These are phyloP conservation scores for Yamadazyma diospyri DNA, from an alignment of 1,139 yeast species.

Conservation along the genomic window DNA sequence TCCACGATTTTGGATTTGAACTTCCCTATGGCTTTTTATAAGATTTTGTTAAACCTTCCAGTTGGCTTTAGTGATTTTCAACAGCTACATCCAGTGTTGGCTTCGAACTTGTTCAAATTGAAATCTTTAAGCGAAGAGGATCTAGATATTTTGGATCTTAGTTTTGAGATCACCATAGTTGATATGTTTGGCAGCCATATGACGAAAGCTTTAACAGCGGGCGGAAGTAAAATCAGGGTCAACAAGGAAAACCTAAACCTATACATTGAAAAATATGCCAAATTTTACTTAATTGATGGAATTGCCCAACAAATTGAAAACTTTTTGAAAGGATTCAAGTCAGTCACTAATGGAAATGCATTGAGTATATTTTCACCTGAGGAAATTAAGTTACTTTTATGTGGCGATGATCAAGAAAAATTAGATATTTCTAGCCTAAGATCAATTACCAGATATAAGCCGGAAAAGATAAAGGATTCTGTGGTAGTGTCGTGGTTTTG, in stretches of 20 bases:
- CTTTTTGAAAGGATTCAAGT: slow-evolving; percentile 67
- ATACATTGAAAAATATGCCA: slow-evolving; percentile 61
- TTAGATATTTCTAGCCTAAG: slow-evolving; percentile 66
- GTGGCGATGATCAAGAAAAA: slow-evolving; percentile 68
- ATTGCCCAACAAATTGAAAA: slow-evolving; percentile 51
- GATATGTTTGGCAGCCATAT: slow-evolving; percentile 36
- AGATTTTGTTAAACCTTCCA: slow-evolving; percentile 59
- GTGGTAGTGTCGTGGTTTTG: slow-evolving; percentile 74
- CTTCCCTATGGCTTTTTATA: slow-evolving; percentile 75
- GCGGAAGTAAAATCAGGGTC: slow-evolving; percentile 56
- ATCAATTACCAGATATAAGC: slow-evolving; percentile 55
- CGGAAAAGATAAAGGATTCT: slow-evolving; percentile 32
- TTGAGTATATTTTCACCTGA: slow-evolving; percentile 72
- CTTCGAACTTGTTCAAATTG: slow-evolving; percentile 53
- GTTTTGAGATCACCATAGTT: slow-evolving; percentile 38
- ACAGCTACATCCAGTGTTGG: slow-evolving; percentile 66
- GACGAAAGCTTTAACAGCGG: slow-evolving; percentile 49
- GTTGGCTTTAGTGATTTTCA: slow-evolving; percentile 60
- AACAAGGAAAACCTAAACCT: slow-evolving; percentile 50
- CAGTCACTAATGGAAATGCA: slow-evolving; percentile 79
- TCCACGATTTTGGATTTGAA: slow-evolving; percentile 79
- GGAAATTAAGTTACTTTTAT: slow-evolving; percentile 73
- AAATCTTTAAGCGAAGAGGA: slow-evolving; percentile 37
- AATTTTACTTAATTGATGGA: slow-evolving; percentile 56
- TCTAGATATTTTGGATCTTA: slow-evolving; percentile 27